phyloP scores from a whole-genome alignment of 257 asterid genomes.

The Ocimum tenuiflorum region DNA sequence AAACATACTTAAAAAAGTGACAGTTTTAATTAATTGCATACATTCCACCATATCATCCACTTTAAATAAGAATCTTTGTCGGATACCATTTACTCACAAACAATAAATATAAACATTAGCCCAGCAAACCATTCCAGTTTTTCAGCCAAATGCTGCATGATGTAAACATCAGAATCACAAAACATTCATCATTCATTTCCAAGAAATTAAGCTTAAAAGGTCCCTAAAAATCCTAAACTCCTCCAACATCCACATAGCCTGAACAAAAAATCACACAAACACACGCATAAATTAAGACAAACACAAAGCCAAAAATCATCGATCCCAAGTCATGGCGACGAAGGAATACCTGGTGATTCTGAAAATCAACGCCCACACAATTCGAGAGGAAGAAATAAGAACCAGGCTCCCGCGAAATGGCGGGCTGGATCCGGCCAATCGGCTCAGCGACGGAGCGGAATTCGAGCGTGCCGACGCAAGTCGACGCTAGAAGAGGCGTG shows the following conservation, averaged over 20 bases:
- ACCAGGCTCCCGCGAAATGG: slow-evolving; percentile 77
- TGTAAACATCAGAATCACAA: not conserved
- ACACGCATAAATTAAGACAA: not conserved
- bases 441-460: slow-evolving; percentile 98
- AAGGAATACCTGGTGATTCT: slow-evolving; percentile 52
- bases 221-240: not conserved
- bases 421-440: slow-evolving; percentile 89
- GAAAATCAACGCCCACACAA: slow-evolving; percentile 62
- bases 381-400: slow-evolving; percentile 86
- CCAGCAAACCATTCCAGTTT: not conserved
- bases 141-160: not conserved
- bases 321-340: not conserved
- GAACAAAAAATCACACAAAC: not conserved
- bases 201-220: too few species aligned
- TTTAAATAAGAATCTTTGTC: not conserved
- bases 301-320: not conserved
- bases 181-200: not conserved
- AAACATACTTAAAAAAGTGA: not conserved
- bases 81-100: not conserved
- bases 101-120: not conserved
- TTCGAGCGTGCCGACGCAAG: slow-evolving; percentile 97
- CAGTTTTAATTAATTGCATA: not conserved
- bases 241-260: not conserved
- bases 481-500: slow-evolving; percentile 93
- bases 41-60: slow-evolving; percentile 1